Base-by-base conservation (phyloP, 306 rosid species). In the Castanospermum australe region DNA sequence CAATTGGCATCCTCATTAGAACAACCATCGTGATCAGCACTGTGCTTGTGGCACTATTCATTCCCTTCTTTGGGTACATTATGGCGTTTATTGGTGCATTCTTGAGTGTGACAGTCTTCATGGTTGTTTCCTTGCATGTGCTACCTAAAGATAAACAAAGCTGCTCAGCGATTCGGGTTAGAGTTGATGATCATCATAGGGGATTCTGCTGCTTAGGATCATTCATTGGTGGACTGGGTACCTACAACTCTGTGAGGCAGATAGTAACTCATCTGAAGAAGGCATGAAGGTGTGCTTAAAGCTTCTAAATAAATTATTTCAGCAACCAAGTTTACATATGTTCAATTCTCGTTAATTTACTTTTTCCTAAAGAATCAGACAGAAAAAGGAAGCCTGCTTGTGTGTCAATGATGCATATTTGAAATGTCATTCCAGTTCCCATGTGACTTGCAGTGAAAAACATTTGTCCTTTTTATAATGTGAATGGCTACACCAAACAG, bases 21-120 rank as follows among this genome's bases (percentile, higher is more conserved):
- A 91, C 88, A 11, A n/a, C 64, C 5, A 67, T 87, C 21, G 77
- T 89, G 78, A 24, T 89, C 8, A 86, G 89, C 79, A 82, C 90
- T 0, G 75, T 73, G 1, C 20, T 84, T 36, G 92, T 91, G 50
- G 90, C 93, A 9, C 33, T 87, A 8, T 8, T 20, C 18, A 24
- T 91, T 32, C 93, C 96, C 0, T 87, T 91, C 62, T 89, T 89
- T 20, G 88, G 84, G 1, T 84, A 89, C 13, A 62, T 89, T 7
- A 78, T 91, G 93, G 87, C 90, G 0, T 89, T 91, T 17, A 80
- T 56, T 6, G 93, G 96, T 6, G 87, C 93, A 0, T 87, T 82
- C 71, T 41, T 84, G 42, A 25, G 89, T 20, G 78, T 87, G 25
- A 33, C 75, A 0, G 74, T 64, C 15, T 78, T 78, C 90, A 8